These are phyloP conservation scores for Lithospermum erythrorhizon DNA, from an alignment of 257 asterid species.

Conservation along the genomic window DNA sequence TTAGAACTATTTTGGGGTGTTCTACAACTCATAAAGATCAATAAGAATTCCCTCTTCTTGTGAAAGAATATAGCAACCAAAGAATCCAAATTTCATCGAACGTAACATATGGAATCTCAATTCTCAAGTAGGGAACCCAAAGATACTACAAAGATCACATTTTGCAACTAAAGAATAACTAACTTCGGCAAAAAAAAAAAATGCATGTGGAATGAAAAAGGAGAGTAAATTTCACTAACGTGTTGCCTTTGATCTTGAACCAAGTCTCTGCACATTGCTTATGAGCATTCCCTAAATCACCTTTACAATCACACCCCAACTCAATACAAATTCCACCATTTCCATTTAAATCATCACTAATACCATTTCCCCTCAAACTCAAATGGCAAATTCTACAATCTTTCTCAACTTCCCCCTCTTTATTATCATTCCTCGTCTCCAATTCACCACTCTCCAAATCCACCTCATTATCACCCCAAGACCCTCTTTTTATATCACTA, in stretches of 20 bases:
- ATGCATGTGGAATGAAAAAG: not conserved
- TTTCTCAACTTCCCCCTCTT: conserved; percentile 15
- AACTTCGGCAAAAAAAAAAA: not conserved
- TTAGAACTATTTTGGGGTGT: no score
- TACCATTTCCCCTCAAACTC: conserved; percentile 18
- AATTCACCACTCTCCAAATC: conserved; percentile 39
- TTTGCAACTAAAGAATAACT: not conserved
- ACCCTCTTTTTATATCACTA: conserved; percentile 11
- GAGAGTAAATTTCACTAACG: conserved; percentile 20
- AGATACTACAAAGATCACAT: not conserved
- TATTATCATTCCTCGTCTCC: conserved; percentile 21
- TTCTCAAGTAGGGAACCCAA: not conserved
- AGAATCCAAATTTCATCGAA: not conserved
- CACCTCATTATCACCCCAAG: conserved; percentile 20
- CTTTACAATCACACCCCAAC: conserved; percentile 44
- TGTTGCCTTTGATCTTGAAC: conserved; percentile 45
- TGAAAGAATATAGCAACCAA: not conserved
- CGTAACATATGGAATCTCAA: no score
- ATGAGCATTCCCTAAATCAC: conserved; percentile 48
- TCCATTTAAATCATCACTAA: conserved; percentile 15
- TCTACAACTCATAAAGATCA: not conserved
- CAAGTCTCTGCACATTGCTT: conserved; percentile 48
- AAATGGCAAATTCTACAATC: conserved; percentile 45
- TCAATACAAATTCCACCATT: conserved; percentile 24
- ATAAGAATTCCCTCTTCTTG: not conserved